Base-by-base conservation (phyloP, 805 yeast species). In the Kodamaea leandrae region DNA sequence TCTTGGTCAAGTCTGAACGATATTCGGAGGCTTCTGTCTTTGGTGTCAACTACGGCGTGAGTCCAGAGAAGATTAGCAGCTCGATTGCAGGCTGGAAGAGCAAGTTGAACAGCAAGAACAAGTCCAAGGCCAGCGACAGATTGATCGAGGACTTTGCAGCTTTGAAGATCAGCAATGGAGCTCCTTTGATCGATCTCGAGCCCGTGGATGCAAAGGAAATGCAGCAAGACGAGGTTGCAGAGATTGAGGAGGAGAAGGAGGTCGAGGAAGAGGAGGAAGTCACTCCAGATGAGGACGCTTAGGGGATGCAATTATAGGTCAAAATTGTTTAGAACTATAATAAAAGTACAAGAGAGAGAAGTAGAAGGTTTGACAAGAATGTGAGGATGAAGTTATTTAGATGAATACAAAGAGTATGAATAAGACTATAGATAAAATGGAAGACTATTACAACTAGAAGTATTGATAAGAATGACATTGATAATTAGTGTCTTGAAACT, bases 21-120 rank as follows among this genome's bases (percentile, higher is more conserved):
- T 72, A 71, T 44, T 72, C 95, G 1, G 99, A 93, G 63, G 96
- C 96, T 23, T 77, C 96, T 2, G 59, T 93, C 47, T 76, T 93
- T 49, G 85, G 85, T 26, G 70, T 75, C 35, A 82, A 93, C 26
- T 93, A 88, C 57, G 80, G 80, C 30, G 53, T 54, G 16, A 49
- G 55, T 16, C 40, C 51, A 16, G 71, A 68, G 8, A 73, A 71
- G 43, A 60, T 81, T 19, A 59, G 67, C 21, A 60, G 65, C 17
- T 61, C 76, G 16, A 77, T 86, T 25, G 64, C 66, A 9, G 59
- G 66, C 43, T 91, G 99, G 98, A 86, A 85, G 62, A 61, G 69
- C 12, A 60, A 71, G 32, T 71, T 91, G 44, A 55, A 39, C 2
- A 54, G 63, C 10, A 61, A 66, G 27, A 85, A 83, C 28, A 80